Percentiles rank a stretch among this genome's conserved stretches.
Conservation (phyloP, 495 filamentous ascomycete species). For the Polyplosphaeria fusca region DNA sequence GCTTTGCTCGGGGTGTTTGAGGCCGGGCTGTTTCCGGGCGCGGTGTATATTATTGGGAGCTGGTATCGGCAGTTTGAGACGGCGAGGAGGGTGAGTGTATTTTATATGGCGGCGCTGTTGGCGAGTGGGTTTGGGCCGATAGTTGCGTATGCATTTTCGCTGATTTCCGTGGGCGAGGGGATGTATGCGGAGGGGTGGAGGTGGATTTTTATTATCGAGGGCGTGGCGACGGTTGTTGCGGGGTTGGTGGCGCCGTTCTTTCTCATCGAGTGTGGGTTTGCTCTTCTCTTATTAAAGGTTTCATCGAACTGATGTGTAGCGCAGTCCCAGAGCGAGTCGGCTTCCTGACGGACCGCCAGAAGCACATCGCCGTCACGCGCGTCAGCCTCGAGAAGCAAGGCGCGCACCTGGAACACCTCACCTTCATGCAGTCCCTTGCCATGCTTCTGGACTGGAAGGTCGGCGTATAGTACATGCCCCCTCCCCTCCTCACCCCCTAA, state of each 20-base stretch:
- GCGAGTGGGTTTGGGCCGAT: slow-evolving; percentile 12
- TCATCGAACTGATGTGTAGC: neutral
- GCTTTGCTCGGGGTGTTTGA: slow-evolving; percentile 11
- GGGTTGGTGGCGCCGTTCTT: slow-evolving; percentile 7
- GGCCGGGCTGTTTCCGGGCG: slow-evolving; percentile 11
- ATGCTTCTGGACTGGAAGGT: slow-evolving; percentile 14
- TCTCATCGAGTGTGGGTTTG: slow-evolving; percentile 10
- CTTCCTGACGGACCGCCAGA: slow-evolving; percentile 10
- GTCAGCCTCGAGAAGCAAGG: slow-evolving; percentile 16
- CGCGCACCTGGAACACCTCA: slow-evolving; percentile 1
- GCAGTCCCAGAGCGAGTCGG: slow-evolving; percentile 11
- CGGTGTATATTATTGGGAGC: slow-evolving; percentile 13
- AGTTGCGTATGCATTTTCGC: slow-evolving; percentile 13
- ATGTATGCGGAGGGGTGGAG: slow-evolving; percentile 7
- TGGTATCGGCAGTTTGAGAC: slow-evolving; percentile 17
- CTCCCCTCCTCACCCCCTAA: neutral
- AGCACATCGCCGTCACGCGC: slow-evolving; percentile 9
- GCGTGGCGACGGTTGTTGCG: slow-evolving; percentile 2
- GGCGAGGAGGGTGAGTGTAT: slow-evolving; percentile 3
- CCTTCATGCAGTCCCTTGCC: neutral
- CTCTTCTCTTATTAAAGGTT: neutral
- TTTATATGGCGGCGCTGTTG: slow-evolving; percentile 7
- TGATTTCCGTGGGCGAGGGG: slow-evolving; percentile 9
- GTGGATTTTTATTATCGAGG: slow-evolving; percentile 11
- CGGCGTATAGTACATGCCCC: slow-evolving; percentile 1